Evolutionary conservation across 352 stramenopile genomes (phyloP).

Genomic region (Globisporangium emineosum): DNA sequence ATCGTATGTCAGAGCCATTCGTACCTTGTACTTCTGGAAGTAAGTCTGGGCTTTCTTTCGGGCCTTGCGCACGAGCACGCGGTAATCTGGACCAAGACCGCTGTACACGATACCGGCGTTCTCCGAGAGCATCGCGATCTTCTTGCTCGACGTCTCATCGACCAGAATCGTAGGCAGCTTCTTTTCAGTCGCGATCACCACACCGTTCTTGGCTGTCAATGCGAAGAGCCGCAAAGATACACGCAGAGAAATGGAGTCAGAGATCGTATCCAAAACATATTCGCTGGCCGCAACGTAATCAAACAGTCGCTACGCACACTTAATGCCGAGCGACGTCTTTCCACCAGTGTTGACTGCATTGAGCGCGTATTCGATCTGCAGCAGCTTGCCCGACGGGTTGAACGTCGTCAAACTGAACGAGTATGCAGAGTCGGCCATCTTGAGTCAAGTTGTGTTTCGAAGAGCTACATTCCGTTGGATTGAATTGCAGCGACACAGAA

Average conservation of each 20-base stretch:
- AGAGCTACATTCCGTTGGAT: neutral
- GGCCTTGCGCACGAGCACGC: conserved; percentile 95
- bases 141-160: conserved; percentile 94
- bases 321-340: conserved; percentile 97
- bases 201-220: conserved; percentile 95
- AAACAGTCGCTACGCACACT: conserved; percentile 46
- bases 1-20: neutral
- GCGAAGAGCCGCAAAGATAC: neutral
- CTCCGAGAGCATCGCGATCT: conserved; percentile 95
- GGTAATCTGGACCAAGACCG: conserved; percentile 98
- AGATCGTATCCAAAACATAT: conserved; percentile 1
- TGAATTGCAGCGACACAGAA: neutral
- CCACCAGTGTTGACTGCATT: conserved; percentile 97
- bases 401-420: conserved; percentile 99
- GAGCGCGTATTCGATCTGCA: conserved; percentile 99
- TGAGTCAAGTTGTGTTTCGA: conserved; percentile 18
- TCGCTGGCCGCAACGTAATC: neutral
- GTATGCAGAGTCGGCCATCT: conserved; percentile 96
- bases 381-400: conserved; percentile 97
- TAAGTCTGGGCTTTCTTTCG: conserved; percentile 96
- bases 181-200: conserved; percentile 99
- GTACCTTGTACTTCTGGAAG: conserved; percentile 92
- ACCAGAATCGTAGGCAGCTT: conserved; percentile 96
- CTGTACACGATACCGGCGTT: conserved; percentile 95
- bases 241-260: neutral